Conservation (phyloP, 2,329 filamentous ascomycete genomes). For the Raffaelea arxii region DNA sequence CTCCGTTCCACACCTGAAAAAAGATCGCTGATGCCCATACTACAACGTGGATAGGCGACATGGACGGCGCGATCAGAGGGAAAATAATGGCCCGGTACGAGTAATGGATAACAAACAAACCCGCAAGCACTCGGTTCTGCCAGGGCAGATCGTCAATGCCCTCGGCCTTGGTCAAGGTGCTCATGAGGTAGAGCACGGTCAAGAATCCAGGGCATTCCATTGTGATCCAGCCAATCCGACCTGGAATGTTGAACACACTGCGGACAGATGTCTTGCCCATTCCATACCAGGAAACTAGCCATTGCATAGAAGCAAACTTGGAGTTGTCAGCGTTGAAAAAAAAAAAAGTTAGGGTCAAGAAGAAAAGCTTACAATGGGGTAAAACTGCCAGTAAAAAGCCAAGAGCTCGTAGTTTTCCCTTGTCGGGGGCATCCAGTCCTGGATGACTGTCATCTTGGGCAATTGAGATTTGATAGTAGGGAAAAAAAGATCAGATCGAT, state of each 20-base stretch:
- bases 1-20: slow-evolving; percentile 78
- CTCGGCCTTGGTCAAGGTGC: slow-evolving; percentile 49
- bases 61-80: slow-evolving; percentile 77
- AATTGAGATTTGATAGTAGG: neutral
- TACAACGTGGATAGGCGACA: slow-evolving; percentile 74
- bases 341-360: neutral
- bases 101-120: slow-evolving; percentile 75
- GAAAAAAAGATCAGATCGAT: too few species aligned
- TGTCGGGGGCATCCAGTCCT: slow-evolving; percentile 48
- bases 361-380: slow-evolving; percentile 35
- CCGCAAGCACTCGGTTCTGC: slow-evolving; percentile 69
- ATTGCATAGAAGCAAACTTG: slow-evolving; percentile 66
- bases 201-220: slow-evolving; percentile 80
- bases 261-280: slow-evolving; percentile 82
- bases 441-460: slow-evolving; percentile 34
- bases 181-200: slow-evolving; percentile 71
- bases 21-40: slow-evolving; percentile 54
- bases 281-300: slow-evolving; percentile 69
- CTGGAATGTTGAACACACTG: slow-evolving; percentile 75
- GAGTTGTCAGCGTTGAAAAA: neutral
- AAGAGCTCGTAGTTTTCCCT: slow-evolving; percentile 47
- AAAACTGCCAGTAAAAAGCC: slow-evolving; percentile 43
- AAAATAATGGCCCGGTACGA: slow-evolving; percentile 76
- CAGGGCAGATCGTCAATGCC: slow-evolving; percentile 55
- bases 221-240: slow-evolving; percentile 73